Conservation (phyloP, 202 grass and related monocot genomes). For the Eragrostis tef region DNA sequence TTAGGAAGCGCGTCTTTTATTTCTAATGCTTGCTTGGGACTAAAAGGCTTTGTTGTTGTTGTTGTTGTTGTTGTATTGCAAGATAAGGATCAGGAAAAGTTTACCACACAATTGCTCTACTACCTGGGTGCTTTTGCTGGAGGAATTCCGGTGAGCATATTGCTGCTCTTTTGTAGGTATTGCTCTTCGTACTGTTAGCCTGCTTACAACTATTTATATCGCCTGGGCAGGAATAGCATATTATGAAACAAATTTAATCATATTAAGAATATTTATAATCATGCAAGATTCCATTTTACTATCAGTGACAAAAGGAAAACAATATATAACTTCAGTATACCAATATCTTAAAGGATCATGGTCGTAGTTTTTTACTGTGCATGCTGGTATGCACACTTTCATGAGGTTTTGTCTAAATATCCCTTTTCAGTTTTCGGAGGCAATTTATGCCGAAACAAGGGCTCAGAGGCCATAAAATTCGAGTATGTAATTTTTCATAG, state of each 20-base stretch:
- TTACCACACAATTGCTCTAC: conserved; percentile 86
- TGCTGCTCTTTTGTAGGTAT: conserved; percentile 91
- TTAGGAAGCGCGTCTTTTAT: conserved; percentile 13
- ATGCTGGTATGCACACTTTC: too few relatives aligned
- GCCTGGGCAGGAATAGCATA: conserved; percentile 13
- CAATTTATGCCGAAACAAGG: too few relatives aligned
- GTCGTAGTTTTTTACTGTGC: background rate
- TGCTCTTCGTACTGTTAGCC: conserved; percentile 62
- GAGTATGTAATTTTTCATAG: background rate
- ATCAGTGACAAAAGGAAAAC: background rate
- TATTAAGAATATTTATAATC: background rate
- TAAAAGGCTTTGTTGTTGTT: background rate
- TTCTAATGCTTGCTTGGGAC: conserved; percentile 24
- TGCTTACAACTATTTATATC: conserved; percentile 45
- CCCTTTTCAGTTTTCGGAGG: too few relatives aligned
- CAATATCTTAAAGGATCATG: background rate
- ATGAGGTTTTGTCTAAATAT: too few relatives aligned
- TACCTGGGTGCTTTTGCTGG: conserved; percentile 87
- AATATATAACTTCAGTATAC: background rate
- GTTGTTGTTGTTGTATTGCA: conserved; percentile 55
- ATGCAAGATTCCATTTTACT: background rate
- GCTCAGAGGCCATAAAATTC: background rate
- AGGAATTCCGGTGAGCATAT: conserved; percentile 99
- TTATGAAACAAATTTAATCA: background rate
- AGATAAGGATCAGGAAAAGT: conserved; percentile 98